Base-by-base conservation (phyloP, 2,329 filamentous ascomycete genomes). In the Hymenoscyphus scutula region DNA sequence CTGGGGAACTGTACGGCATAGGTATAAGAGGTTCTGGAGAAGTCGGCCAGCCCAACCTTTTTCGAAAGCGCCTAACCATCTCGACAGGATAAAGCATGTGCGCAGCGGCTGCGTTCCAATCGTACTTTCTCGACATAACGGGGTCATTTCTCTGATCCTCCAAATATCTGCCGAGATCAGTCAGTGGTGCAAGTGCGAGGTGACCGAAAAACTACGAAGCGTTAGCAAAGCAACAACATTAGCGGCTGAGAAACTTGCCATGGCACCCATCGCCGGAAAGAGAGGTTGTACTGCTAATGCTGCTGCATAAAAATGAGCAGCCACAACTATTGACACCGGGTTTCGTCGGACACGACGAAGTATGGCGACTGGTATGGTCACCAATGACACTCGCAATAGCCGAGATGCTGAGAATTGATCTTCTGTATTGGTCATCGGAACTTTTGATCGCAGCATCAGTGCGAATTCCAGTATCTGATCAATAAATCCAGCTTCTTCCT, bases 211-310 rank as follows among this genome's bases (percentile, higher is more conserved):
- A 62, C 60, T 62, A 30, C 30, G 7, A 29, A 11, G 10, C 11
- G 56, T 58, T 37, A 54, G 27, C 41, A 5, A 37, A 30, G 27
- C 17, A 7, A 25, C 53, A 37, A 5, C 1, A n/a, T 19, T 51
- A 7, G 11, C n/a, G 23, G 7, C 23, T 6, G 5, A 13, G 10
- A 13, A 41, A 62, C 48, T 38, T 54, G 53, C 60, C 60, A 62
- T 62, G 19, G 56, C 60, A 23, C 60, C 60, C 60, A 62, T 62
- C 5, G 60, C 60, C 7, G 60, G 60, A 34, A 62, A 62, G 5
- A 62, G 25, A n/a, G 60, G 60, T 27, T 56, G 53, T 29, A 62
- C 55, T 34, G 55, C 60, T 27, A 62, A 45, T 15, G 55, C 56
- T n/a, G 60, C 23, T 11, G 55, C 55, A 58, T 57, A 62, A 25